A percentile compares a stretch with the other conserved stretches of the same genome.
These are phyloP conservation scores for Fraxinus platypoda DNA, from an alignment of 305 asterid genomes.

Conservation along the genomic window DNA sequence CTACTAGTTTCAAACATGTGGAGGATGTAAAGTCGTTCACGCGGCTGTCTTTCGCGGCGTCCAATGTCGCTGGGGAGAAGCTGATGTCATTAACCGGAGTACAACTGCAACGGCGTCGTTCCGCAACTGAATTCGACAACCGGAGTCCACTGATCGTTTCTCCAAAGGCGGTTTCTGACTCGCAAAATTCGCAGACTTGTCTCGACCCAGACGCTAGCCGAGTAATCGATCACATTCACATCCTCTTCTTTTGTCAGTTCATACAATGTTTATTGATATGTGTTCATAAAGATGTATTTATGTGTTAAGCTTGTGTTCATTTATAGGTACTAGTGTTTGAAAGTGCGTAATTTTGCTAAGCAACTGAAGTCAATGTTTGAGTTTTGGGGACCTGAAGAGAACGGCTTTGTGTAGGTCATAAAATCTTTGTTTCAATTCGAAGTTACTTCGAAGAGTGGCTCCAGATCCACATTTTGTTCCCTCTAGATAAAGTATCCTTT, in stretches of 20 bases:
- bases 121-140: constrained; percentile 4
- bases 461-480: constrained; percentile 40
- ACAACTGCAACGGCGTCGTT: constrained; percentile 28
- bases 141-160: constrained; percentile 53
- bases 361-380: neutral
- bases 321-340: neutral
- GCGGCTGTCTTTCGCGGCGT: constrained; percentile 51
- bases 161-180: constrained; percentile 89
- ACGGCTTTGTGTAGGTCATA: neutral
- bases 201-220: constrained; percentile 89
- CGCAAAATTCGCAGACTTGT: constrained; percentile 84
- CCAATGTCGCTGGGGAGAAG: constrained; percentile 43
- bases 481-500: constrained; percentile 24
- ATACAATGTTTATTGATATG: neutral
- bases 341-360: constrained; percentile 1
- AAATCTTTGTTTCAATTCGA: constrained; percentile 27
- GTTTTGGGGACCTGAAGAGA: neutral
- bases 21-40: constrained; percentile 25
- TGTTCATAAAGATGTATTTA: neutral
- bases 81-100: constrained; percentile 22
- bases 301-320: neutral
- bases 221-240: constrained; percentile 35
- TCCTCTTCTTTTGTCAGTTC: constrained; percentile 1
- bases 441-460: constrained; percentile 24
- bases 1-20: neutral